Conservation (phyloP, 2,329 filamentous ascomycete genomes). For the Aspergillus pseudonomiae region DNA sequence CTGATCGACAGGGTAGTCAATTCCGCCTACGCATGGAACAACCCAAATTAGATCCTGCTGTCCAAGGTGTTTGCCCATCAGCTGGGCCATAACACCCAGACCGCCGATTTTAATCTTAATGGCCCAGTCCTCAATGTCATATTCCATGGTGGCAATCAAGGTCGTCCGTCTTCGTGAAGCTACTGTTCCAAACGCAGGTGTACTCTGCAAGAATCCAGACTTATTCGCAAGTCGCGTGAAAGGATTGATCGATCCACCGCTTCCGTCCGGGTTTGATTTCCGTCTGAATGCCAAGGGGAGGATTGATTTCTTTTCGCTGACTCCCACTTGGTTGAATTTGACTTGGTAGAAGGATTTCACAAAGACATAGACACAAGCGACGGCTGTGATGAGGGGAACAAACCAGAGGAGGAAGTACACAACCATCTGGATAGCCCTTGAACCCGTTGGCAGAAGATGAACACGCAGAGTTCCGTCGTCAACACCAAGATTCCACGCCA, state of each 20-base stretch:
- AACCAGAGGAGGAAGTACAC: constrained; percentile 59
- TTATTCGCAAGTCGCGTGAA: constrained; percentile 40
- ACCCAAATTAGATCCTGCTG: constrained; percentile 69
- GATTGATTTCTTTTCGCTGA: constrained; percentile 52
- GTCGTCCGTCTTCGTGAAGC: constrained; percentile 55
- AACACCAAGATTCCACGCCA: constrained; percentile 59
- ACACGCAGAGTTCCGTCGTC: constrained; percentile 60
- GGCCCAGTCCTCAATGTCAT: constrained; percentile 70
- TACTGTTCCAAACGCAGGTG: constrained; percentile 35
- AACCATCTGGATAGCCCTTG: constrained; percentile 55
- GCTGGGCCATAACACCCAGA: constrained; percentile 69
- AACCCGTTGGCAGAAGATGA: constrained; percentile 57
- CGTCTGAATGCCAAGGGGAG: constrained; percentile 41
- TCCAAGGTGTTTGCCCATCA: constrained; percentile 68
- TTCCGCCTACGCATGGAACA: constrained; percentile 64
- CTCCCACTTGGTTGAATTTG: constrained; percentile 63
- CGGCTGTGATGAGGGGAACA: constrained; percentile 56
- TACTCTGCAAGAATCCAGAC: constrained; percentile 42
- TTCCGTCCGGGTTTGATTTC: constrained; percentile 35
- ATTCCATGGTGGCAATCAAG: constrained; percentile 72
- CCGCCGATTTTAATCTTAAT: constrained; percentile 75
- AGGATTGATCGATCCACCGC: constrained; percentile 35
- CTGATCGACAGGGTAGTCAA: constrained; percentile 65
- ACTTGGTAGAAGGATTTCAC: constrained; percentile 65
- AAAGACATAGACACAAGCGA: constrained; percentile 58